Evolutionary conservation across 192 early-diverging fungal genomes (phyloP), one percentile per base, ranked within the genome.

Genomic region (Coemansia sp.): DNA sequence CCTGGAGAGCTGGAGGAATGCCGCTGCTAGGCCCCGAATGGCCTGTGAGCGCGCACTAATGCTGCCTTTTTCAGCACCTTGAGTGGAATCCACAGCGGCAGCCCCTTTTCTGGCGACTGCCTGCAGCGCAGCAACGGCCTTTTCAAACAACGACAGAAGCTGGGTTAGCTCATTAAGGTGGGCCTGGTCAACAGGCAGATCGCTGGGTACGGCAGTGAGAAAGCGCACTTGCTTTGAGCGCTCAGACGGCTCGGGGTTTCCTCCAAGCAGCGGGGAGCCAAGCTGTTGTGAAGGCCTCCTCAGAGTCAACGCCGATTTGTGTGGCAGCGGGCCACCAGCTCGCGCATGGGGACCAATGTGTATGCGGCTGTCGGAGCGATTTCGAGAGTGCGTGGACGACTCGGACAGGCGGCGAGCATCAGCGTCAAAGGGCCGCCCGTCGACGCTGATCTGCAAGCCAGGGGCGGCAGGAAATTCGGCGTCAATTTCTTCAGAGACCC

Each of bases 181-280:
- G 15, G 69, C 42, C 69, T 77, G 75, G 62, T 82, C 80, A 11
- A 75, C 61, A 17, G 63, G 25, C 5, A 63, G 44, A 19, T 65
- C 78, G 5, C 21, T 58, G 7, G 64, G 15, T 8, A 39, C 64
- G 29, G 68, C 29, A 9, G 68, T 37, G 12, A 69, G 48, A 62
- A 82, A 82, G 10, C 80, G 68, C 31, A 82, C 80, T 15, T 82
- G 80, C 53, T 82, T 82, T 11, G 80, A 63, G 23, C 76, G 76
- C 66, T 82, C 72, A 41, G 31, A 25, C 23, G 46, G 25, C 37
- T 67, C 48, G 15, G 51, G 7, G 21, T 29, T 10, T 31, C 62
- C 39, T 15, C 50, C 63, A 11, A 29, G 11, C 51, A 29, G 12
- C 17, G 53, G 19, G 32, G 17, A 4, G 32, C 64, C 51, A 5